Evolutionary conservation across 441 rosid species (phyloP).

Genomic region (Biscutella auriculata): DNA sequence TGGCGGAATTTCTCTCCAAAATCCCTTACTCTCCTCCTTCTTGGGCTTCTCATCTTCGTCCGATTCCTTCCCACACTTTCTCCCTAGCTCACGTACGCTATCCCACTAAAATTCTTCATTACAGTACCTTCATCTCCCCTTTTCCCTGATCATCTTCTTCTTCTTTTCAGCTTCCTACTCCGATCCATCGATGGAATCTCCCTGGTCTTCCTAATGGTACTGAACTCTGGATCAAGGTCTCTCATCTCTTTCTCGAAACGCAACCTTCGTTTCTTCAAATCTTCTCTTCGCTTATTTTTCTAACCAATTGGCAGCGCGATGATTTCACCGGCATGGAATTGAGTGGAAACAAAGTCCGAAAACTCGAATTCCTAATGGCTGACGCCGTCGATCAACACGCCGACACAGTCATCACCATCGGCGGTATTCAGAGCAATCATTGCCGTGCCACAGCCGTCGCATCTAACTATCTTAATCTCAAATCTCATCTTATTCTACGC

Average conservation of each 20-base stretch:
- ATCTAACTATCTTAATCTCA: slow-evolving; percentile 76
- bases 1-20: slow-evolving; percentile 43
- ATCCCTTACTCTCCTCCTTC: slow-evolving; percentile 64
- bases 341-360: slow-evolving; percentile 92
- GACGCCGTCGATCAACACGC: slow-evolving; percentile 78
- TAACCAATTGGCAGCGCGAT: slow-evolving; percentile 40
- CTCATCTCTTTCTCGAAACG: neutral
- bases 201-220: slow-evolving; percentile 67
- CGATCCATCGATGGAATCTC: slow-evolving; percentile 81
- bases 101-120: neutral
- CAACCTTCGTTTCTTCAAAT: neutral
- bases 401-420: slow-evolving; percentile 70
- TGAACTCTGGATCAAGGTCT: slow-evolving; percentile 84
- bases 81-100: slow-evolving; percentile 59
- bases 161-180: slow-evolving; percentile 56
- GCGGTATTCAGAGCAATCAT: slow-evolving; percentile 92
- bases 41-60: slow-evolving; percentile 75
- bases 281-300: neutral
- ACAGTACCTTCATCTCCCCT: too few species aligned
- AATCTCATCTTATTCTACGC: slow-evolving; percentile 62
- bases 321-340: slow-evolving; percentile 84
- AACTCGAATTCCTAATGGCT: slow-evolving; percentile 78
- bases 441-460: slow-evolving; percentile 94
- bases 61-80: slow-evolving; percentile 53
- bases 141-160: neutral